phyloP scores from a whole-genome alignment of 768 basidiomycete species.

The Mycena alexandri region DNA sequence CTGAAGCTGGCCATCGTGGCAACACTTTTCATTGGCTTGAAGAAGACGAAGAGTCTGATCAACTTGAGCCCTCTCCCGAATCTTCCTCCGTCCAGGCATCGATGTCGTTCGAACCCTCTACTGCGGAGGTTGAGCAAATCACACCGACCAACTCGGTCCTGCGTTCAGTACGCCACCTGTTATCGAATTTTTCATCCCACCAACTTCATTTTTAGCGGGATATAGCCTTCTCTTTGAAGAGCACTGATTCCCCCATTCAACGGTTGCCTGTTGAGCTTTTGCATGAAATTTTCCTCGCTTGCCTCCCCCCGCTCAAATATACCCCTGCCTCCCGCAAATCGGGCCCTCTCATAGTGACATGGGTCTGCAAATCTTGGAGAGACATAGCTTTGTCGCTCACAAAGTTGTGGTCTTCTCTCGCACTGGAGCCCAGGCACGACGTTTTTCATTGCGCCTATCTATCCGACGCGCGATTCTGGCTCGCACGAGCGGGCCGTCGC shows the following conservation, averaged over 20 bases:
- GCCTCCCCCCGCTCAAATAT: neutral
- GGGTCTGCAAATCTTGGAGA: constrained; percentile 6
- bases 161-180: neutral
- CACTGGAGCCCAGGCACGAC: neutral
- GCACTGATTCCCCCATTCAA: neutral
- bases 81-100: no score
- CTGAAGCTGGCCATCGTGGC: no score
- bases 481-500: constrained; percentile 6
- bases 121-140: no score
- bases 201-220: neutral
- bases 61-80: no score
- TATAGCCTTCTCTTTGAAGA: neutral
- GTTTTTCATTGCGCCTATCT: constrained; percentile 1
- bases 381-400: neutral
- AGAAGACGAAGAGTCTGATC: no score
- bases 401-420: neutral
- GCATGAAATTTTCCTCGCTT: constrained; percentile 4
- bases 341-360: constrained; percentile 6
- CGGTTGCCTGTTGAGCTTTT: constrained; percentile 8
- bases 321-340: neutral
- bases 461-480: constrained; percentile 1
- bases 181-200: neutral
- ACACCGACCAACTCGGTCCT: no score
- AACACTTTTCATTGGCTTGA: no score
- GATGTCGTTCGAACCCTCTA: no score